Base-by-base conservation (phyloP, 441 rosid genomes). In the Iberis amara region DNA sequence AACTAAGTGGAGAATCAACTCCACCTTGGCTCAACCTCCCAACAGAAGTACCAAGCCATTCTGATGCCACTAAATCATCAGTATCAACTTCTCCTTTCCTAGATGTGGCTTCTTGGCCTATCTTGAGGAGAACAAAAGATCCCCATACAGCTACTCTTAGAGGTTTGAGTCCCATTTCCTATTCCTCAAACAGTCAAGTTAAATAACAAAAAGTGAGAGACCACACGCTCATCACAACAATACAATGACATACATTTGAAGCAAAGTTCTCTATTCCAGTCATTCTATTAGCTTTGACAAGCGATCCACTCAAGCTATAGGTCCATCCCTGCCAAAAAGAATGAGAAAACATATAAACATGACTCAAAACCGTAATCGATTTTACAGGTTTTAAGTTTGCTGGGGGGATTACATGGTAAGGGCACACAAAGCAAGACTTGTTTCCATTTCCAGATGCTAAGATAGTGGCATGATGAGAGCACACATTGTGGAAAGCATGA, bases 381-480 rank as follows among this genome's bases (percentile, higher is more conserved):
- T n/a, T 51, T 0, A 15, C 9, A 18, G 1, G n/a, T 2, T 24
- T 21, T 2, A 43, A 39, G 8, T n/a, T 1, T 1, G 0, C 4
- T 32, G 57, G 39, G 26, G 14, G 24, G 66, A 76, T 74, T 57
- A 87, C 98, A 73, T 87, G 98, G 60, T 87, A 87, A 63, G 95
- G 98, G 79, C 98, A 90, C 0, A 83, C 82, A 52, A 87, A 85
- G 70, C 98, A 85, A 42, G 95, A 75, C 55, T 70, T 87, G 26
- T 64, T 74, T 41, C 98, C 96, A 55, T 64, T 63, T 61, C 92
- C 96, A 35, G 77, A 68, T 1, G 88, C 90, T 65, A 90, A 83
- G 66, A 87, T 72, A 49, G 92, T 79, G 23, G 92, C 96, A 66
- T 85, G 96, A 59, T 90, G 98, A 46, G 96, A 81, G 50, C 98